Evolutionary conservation across 2,329 filamentous ascomycete species (phyloP).

Genomic region (Daldinia sp.): DNA sequence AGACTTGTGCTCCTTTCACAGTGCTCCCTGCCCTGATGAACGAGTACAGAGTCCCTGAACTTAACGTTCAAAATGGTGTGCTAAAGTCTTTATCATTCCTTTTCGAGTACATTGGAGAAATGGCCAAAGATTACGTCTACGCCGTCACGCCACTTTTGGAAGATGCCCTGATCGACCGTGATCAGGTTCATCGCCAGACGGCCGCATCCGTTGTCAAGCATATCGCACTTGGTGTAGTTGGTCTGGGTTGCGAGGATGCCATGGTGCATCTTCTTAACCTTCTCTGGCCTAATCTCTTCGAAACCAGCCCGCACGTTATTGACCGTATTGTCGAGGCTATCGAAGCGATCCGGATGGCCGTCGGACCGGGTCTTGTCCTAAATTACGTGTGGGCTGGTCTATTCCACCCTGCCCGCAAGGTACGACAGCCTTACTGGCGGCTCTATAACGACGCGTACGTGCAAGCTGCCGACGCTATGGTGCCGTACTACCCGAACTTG

Average conservation of each 20-base stretch:
- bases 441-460: conserved; percentile 98
- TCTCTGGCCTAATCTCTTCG: conserved; percentile 95
- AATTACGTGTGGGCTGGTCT: conserved; percentile 99
- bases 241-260: conserved; percentile 95
- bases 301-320: conserved; percentile 98
- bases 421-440: conserved; percentile 94
- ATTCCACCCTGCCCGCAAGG: conserved; percentile 96
- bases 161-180: conserved; percentile 95
- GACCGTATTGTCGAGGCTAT: conserved; percentile 98
- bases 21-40: conserved; percentile 99
- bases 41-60: conserved; percentile 96
- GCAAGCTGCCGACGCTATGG: conserved; percentile 91
- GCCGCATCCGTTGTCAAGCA: conserved; percentile 98
- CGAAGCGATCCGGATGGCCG: conserved; percentile 92
- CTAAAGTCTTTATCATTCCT: conserved; percentile 97
- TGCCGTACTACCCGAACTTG: conserved; percentile 93
- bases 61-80: conserved; percentile 98
- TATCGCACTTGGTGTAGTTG: conserved; percentile 96
- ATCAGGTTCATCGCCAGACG: conserved; percentile 97
- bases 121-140: conserved; percentile 99
- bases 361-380: conserved; percentile 91
- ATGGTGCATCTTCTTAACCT: conserved; percentile 98
- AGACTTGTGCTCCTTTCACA: conserved; percentile 98
- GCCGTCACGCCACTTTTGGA: conserved; percentile 95
- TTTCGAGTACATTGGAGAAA: conserved; percentile 99